phyloP scores from a whole-genome alignment of 2,329 filamentous ascomycete species.

The Ophiostoma ulmi region DNA sequence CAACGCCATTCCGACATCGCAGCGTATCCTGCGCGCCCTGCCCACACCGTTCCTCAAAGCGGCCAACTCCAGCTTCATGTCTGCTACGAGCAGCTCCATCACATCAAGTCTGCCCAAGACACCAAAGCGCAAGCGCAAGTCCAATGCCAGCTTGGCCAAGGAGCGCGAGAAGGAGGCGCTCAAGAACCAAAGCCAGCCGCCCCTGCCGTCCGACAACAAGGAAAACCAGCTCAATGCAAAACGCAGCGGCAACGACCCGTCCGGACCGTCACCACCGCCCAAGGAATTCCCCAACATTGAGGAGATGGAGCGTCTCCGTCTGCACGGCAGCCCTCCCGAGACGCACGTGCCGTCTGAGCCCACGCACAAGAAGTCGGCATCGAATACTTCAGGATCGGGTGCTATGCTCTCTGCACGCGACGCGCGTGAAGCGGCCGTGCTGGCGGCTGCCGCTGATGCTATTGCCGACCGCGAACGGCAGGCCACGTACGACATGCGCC shows the following conservation, averaged over 20 bases:
- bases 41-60: conserved; percentile 88
- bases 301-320: conserved; percentile 46
- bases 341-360: conserved; percentile 17
- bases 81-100: conserved; percentile 79
- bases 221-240: conserved; percentile 39
- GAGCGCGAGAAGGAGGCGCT: conserved; percentile 34
- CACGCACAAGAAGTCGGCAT: conserved; percentile 29
- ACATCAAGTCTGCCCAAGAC: conserved; percentile 70
- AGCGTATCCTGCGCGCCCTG: conserved; percentile 82
- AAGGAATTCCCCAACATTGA: conserved; percentile 38
- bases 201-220: conserved; percentile 42
- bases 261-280: conserved; percentile 25
- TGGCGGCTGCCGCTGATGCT: conserved; percentile 49
- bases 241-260: conserved; percentile 25
- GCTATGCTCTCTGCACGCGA: conserved; percentile 20
- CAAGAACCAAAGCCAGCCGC: conserved; percentile 22
- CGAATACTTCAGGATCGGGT: conserved; percentile 24
- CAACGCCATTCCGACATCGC: conserved; percentile 83
- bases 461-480: conserved; percentile 67
- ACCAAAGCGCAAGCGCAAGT: conserved; percentile 57
- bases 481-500: conserved; percentile 70
- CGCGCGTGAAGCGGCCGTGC: conserved; percentile 34
- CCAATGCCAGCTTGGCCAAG: conserved; percentile 38
- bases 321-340: conserved; percentile 27
- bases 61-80: conserved; percentile 94